A percentile compares a stretch with the other conserved stretches of the same genome.
Conservation (phyloP, 257 asterid species). For the Nicotiana noctiflora region DNA sequence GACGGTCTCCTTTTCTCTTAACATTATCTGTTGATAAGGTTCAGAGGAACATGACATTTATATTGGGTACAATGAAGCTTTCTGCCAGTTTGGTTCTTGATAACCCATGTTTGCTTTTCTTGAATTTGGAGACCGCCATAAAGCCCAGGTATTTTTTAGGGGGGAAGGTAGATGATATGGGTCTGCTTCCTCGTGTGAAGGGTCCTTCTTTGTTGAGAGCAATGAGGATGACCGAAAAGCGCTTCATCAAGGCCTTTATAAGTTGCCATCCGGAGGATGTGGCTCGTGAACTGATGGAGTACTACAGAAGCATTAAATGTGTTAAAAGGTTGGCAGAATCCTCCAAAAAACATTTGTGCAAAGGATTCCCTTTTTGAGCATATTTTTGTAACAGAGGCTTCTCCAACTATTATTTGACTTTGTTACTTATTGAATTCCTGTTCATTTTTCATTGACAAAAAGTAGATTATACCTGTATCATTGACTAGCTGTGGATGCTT, state of each 20-base stretch:
- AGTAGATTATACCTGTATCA: not conserved
- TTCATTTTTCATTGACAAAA: not conserved
- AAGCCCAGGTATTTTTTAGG: constrained; percentile 64
- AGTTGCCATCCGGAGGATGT: constrained; percentile 45
- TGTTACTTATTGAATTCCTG: not conserved
- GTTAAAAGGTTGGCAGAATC: constrained; percentile 65
- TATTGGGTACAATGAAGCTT: constrained; percentile 58
- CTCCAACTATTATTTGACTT: not conserved
- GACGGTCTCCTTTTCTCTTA: constrained; percentile 54
- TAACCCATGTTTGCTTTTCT: constrained; percentile 43
- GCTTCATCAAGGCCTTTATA: constrained; percentile 49
- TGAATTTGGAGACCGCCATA: constrained; percentile 48
- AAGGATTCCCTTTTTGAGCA: constrained; percentile 65
- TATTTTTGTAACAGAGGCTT: not conserved
- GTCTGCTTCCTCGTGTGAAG: constrained; percentile 44
- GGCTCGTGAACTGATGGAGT: constrained; percentile 40
- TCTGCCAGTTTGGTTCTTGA: constrained; percentile 33
- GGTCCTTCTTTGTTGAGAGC: constrained; percentile 54
- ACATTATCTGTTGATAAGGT: constrained; percentile 67
- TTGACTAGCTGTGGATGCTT: not conserved
- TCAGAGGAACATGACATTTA: constrained; percentile 74
- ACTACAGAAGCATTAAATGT: constrained; percentile 41
- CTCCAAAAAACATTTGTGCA: constrained; percentile 38
- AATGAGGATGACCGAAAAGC: constrained; percentile 66
- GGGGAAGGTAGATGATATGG: constrained; percentile 63